These are phyloP conservation scores for Elymus sibiricus DNA, from an alignment of 176 grass and related monocot genomes.

Conservation along the genomic window DNA sequence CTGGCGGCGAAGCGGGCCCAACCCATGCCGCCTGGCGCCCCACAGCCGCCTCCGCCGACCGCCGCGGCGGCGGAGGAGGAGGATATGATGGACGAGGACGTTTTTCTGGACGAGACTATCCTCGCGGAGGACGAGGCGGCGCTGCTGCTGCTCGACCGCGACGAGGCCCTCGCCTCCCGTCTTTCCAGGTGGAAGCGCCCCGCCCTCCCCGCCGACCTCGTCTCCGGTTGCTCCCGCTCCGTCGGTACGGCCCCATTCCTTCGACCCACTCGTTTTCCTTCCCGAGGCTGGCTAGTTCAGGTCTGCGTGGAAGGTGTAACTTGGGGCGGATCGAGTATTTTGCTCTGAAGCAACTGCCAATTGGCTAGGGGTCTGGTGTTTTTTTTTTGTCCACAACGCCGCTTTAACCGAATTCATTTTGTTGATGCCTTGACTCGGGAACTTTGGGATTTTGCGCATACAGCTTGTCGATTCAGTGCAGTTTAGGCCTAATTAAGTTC, in stretches of 20 bases:
- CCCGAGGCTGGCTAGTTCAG: neutral
- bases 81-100: constrained; percentile 98
- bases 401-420: neutral
- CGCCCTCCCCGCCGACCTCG: constrained; percentile 52
- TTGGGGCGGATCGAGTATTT: neutral
- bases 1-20: constrained; percentile 61
- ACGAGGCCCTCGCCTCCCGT: constrained; percentile 70
- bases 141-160: constrained; percentile 53
- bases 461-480: neutral
- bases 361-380: neutral
- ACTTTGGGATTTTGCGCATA: neutral
- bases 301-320: neutral
- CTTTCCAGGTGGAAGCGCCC: constrained; percentile 86
- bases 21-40: neutral
- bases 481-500: neutral
- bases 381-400: neutral
- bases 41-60: constrained; percentile 27
- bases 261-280: neutral
- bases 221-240: constrained; percentile 25
- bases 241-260: constrained; percentile 30
- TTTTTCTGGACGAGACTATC: constrained; percentile 76
- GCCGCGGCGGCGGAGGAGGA: constrained; percentile 41
- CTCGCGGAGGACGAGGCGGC: constrained; percentile 78
- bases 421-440: neutral
- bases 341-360: neutral